Evolutionary conservation across 2,329 filamentous ascomycete genomes (phyloP), one percentile per base, ranked within the genome.

Genomic region (Cyphellophora europaea): DNA sequence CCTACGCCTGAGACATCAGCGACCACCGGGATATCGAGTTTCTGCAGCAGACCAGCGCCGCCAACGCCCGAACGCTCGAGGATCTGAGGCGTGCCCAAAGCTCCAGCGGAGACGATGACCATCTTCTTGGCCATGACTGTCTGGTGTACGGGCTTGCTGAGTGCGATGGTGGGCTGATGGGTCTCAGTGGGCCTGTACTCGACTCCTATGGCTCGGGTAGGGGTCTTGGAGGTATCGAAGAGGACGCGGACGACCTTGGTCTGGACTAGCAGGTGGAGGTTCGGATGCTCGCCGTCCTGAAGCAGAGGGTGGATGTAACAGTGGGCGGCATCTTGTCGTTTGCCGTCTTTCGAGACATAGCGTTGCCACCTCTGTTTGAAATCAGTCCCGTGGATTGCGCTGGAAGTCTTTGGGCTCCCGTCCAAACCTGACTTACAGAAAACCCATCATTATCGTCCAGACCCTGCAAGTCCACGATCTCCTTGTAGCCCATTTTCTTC

Each of bases 11-110:
- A 52, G 27, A 62, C 64, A 16, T 58, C 50, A 10, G 70, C 53
- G 38, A 62, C 64, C 14, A 60, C 50, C 5, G 56, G 45, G 10
- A 72, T 59, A 0, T 60, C 59, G 2, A 58, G 61, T 2, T 52
- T 47, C 11, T 57, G 43, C 2, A 72, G 54, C 4, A 69, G 44
- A 1, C 58, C 48, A 3, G 57, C 52, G 29, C 62, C 57, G 3
- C 77, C 77, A 19, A 81, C 62, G 0, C 76, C 76, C 0, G 74
- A 78, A 2, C 77, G 57, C 42, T 80, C 75, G 11, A 72, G 64
- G 11, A 74, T 57, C 53, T 68, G 72, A 5, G 67, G 77, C 10
- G 70, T 75, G 48, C 68, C 66, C 25, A 71, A 56, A 13, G 67
- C 66, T 0, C 77, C 77, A 1, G 72, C 73, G 2, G 67, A 69